Evolutionary conservation across 176 grass and related monocot species (phyloP).

Genomic region (Elymus sibiricus): DNA sequence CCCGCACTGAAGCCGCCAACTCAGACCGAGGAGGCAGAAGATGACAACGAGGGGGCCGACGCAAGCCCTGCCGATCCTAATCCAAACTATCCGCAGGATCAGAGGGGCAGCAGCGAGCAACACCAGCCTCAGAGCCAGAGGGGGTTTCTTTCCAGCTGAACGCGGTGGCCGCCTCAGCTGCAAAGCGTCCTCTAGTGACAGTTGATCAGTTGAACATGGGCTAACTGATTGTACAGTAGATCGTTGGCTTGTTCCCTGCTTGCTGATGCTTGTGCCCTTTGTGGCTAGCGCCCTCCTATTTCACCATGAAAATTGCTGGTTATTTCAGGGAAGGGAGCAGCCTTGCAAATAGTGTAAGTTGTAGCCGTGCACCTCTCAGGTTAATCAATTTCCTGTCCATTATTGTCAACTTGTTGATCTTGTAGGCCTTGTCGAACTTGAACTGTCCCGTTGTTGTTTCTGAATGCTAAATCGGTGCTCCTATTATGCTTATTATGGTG

Average conservation of each 20-base stretch:
- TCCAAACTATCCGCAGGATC: slow-evolving; percentile 41
- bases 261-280: neutral
- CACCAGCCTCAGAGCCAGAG: slow-evolving; percentile 40
- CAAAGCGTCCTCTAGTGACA: slow-evolving; percentile 47
- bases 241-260: too few species aligned
- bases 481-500: neutral
- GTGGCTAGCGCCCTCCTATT: neutral
- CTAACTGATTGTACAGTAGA: neutral
- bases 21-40: slow-evolving; percentile 65
- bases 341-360: neutral
- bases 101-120: slow-evolving; percentile 37
- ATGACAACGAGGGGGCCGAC: slow-evolving; percentile 42
- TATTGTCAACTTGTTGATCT: neutral
- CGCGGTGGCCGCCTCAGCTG: slow-evolving; percentile 43
- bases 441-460: neutral
- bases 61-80: slow-evolving; percentile 26
- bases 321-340: neutral
- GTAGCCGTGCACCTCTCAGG: neutral
- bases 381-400: neutral
- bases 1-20: slow-evolving; percentile 45
- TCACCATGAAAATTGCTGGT: slow-evolving; percentile 12
- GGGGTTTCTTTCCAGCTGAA: slow-evolving; percentile 90
- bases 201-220: slow-evolving; percentile 43
- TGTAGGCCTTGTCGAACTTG: neutral
- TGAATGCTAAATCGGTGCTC: neutral